Percentiles rank a stretch among this genome's conserved stretches.
Evolutionary conservation across 169 alveolate species (phyloP).

Genomic region (Eimeria acervulina): DNA sequence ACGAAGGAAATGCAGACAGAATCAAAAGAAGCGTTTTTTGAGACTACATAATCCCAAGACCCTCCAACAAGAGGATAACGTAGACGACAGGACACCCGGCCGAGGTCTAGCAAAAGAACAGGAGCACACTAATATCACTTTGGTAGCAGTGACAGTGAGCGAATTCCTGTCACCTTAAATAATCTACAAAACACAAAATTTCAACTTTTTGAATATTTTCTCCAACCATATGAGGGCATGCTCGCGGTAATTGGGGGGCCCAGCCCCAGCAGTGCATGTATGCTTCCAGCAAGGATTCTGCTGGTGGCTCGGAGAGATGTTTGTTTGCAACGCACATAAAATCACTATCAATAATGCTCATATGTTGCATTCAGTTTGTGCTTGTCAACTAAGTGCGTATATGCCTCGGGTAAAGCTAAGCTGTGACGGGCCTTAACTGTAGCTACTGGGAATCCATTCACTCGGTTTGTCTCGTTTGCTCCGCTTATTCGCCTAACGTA

Average conservation of each 20-base stretch:
- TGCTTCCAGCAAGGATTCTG: not conserved
- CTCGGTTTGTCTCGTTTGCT: not conserved
- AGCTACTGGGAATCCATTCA: too few species aligned
- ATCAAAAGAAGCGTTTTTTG: not conserved
- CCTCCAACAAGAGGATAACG: not conserved
- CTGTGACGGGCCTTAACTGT: too few species aligned
- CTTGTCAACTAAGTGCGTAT: too few species aligned
- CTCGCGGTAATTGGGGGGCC: not conserved
- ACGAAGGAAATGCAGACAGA: not conserved
- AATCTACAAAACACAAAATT: not conserved
- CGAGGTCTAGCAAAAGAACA: not conserved
- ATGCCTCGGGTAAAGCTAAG: too few species aligned
- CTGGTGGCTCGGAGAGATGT: not conserved
- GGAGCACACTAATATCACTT: not conserved
- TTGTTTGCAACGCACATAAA: too few species aligned
- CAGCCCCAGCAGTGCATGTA: conserved; percentile 19
- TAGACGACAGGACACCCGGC: not conserved
- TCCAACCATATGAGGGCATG: not conserved
- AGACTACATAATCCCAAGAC: not conserved
- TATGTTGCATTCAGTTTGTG: too few species aligned
- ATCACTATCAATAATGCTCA: not conserved
- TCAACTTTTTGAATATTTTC: not conserved
- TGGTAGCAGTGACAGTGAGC: not conserved
- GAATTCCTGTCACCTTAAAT: not conserved
- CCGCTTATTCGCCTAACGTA: not conserved